Conservation (phyloP, 2,329 filamentous ascomycete species). For the Rhinocladiella similis region DNA sequence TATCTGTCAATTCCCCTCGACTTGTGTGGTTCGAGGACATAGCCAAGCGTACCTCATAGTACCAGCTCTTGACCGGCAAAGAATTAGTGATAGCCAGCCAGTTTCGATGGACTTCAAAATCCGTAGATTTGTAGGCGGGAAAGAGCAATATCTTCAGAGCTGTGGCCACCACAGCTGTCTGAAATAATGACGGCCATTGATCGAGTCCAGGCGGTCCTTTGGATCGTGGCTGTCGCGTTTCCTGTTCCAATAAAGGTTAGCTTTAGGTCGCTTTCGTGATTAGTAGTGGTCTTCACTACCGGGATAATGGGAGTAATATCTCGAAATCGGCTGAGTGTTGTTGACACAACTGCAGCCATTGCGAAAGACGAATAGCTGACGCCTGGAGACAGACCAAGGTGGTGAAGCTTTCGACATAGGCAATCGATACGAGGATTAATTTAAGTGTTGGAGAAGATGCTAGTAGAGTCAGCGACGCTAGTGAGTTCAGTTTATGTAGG, state of each 20-base stretch:
- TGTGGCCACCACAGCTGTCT: slow-evolving; percentile 81
- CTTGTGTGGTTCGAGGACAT: background rate
- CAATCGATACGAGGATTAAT: background rate
- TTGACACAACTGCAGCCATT: slow-evolving; percentile 29
- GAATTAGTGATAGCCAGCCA: slow-evolving; percentile 96
- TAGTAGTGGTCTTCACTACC: background rate
- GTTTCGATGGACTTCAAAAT: slow-evolving; percentile 98
- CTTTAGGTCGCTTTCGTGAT: background rate
- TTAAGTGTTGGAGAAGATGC: background rate
- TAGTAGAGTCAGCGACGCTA: no score
- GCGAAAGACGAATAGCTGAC: background rate
- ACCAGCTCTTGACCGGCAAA: slow-evolving; percentile 85
- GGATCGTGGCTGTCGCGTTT: slow-evolving; percentile 9
- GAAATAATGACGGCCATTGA: slow-evolving; percentile 70
- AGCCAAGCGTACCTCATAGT: slow-evolving; percentile 69
- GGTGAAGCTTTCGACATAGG: no score
- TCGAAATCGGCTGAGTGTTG: slow-evolving; percentile 25
- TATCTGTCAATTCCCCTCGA: background rate
- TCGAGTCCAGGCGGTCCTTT: slow-evolving; percentile 11
- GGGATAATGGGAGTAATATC: slow-evolving; percentile 21
- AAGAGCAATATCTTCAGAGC: slow-evolving; percentile 91
- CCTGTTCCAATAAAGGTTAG: slow-evolving; percentile 12
- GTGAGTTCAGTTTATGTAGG: background rate
- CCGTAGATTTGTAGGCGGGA: slow-evolving; percentile 96
- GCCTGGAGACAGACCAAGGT: no score